Evolutionary conservation across 257 asterid genomes (phyloP), one percentile per base, ranked within the genome.

Genomic region (Ehretia macrophylla): DNA sequence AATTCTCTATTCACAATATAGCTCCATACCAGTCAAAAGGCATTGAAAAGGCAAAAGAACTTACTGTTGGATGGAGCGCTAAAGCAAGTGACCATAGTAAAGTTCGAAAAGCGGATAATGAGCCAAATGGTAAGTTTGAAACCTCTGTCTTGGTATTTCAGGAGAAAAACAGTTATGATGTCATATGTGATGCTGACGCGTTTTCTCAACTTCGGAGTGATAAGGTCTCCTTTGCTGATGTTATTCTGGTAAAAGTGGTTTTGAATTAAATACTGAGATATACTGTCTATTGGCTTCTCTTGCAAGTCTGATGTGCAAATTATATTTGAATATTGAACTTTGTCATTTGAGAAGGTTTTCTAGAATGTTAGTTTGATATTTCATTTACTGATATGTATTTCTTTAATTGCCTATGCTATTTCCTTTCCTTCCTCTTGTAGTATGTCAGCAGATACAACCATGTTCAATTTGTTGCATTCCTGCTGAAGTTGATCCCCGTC

Each of bases 11-110:
- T 53, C 94, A 87, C 64, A 77, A 20, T 71, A 89, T 93, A 73
- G 95, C 99, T 67, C 96, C 97, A 14, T 89, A 93, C 75, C 89
- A 75, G 62, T 86, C 97, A 22, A 83, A 93, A 79, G 99, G 99
- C 71, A 86, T 93, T 74, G 84, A 78, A 70, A 89, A 80, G 81
- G 99, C 97, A 8, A 83, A 71, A 48, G 95, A 88, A 68, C 83
- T 88, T 60, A 44, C 71, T 38, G 58, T 66, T 71, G 86, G 73
- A 60, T 45, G 79, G 76, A 82, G 64, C 64, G 14, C 70, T 64
- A 77, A 79, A 55, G 63, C 77, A 44, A 67, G 53, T 72, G 59
- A 54, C 51, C 53, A 46, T 42, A 14, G 47, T 51, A 60, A 60
- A 55, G 68, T 63, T 68, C 84, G 71, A 57, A 69, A 64, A 68